Base-by-base conservation (phyloP, 1,284 basidiomycete genomes). In the Sanguinoderma infundibulare region DNA sequence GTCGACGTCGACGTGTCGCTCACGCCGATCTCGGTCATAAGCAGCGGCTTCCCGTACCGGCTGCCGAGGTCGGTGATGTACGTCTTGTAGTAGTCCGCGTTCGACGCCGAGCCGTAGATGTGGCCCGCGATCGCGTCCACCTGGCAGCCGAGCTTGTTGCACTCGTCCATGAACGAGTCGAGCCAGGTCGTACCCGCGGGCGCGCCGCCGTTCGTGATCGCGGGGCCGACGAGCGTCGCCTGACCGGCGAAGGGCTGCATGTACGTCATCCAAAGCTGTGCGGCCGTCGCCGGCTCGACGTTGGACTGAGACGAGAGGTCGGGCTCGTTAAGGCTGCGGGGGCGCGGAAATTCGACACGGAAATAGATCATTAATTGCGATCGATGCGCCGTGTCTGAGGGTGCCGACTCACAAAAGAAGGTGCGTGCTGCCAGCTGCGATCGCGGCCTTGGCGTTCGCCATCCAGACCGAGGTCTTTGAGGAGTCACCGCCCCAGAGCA, bases 21-120 rank as follows among this genome's bases (percentile, higher is more conserved):
- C 34, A 70, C 73, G 57, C 74, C 73, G 62, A 74, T 74, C 74
- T 74, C 74, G 54, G 73, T 76, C 57, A 76, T 66, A 62, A 70
- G 70, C 53, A 69, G 61, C 34, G 73, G 68, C 65, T 71, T 71
- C 35, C 62, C 61, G 69, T 72, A 74, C 62, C 67, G 70, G 60
- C 64, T 64, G 50, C 63, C 71, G 47, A 71, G 62, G 61, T 46
- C 57, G 53, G 69, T 63, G 69, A 73, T 74, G 70, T 75, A 75
- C 59, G 61, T 61, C 73, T 75, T 36, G 69, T 70, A 74, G 68
- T 74, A 74, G 50, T 55, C 68, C 28, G 67, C 57, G 69, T 74
- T 73, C 52, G 71, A 70, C 42, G 74, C 73, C 14, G 70, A 70
- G 68, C 74, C 73, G 70, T 75, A 75, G 64, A 75, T 73, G 66